Evolutionary conservation across 108 stramenopile species (phyloP).

Genomic region (Pseudonitzschia pungens): DNA sequence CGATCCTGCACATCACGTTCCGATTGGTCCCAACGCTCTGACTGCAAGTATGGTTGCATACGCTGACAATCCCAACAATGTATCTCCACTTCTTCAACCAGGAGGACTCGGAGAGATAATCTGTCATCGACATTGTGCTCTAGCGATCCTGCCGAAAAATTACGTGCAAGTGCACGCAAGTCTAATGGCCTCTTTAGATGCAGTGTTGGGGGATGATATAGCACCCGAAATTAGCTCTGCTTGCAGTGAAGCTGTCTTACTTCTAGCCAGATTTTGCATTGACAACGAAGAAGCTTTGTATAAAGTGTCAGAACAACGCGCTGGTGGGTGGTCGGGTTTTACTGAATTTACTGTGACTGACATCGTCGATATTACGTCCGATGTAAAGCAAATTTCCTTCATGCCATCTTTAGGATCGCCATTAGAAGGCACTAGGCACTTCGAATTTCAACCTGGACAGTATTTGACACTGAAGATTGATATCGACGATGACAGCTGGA

Average conservation of each 20-base stretch:
- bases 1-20: conserved; percentile 9
- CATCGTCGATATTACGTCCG: conserved; percentile 3
- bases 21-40: conserved; percentile 6
- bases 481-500: conserved; percentile 3
- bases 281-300: conserved; percentile 5
- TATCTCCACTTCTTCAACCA: conserved; percentile 1
- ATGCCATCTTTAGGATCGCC: conserved; percentile 2
- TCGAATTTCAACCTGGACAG: conserved; percentile 9
- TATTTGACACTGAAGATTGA: conserved; percentile 8
- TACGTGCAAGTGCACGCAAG: conserved; percentile 9
- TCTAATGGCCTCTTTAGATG: conserved; percentile 2
- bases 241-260: conserved; percentile 6
- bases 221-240: conserved; percentile 1
- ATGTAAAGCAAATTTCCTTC: conserved; percentile 15
- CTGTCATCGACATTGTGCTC: conserved; percentile 12
- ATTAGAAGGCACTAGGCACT: background rate
- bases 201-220: conserved; percentile 11
- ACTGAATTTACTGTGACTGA: conserved; percentile 7
- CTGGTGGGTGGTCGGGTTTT: conserved; percentile 12
- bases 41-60: conserved; percentile 6
- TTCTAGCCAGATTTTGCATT: conserved; percentile 9
- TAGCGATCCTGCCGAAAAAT: background rate
- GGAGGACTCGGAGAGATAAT: conserved; percentile 5
- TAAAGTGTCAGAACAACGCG: conserved; percentile 10
- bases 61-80: conserved; percentile 1